phyloP scores from a whole-genome alignment of 2,329 filamentous ascomycete genomes.

The Xylariaceae sp. region DNA sequence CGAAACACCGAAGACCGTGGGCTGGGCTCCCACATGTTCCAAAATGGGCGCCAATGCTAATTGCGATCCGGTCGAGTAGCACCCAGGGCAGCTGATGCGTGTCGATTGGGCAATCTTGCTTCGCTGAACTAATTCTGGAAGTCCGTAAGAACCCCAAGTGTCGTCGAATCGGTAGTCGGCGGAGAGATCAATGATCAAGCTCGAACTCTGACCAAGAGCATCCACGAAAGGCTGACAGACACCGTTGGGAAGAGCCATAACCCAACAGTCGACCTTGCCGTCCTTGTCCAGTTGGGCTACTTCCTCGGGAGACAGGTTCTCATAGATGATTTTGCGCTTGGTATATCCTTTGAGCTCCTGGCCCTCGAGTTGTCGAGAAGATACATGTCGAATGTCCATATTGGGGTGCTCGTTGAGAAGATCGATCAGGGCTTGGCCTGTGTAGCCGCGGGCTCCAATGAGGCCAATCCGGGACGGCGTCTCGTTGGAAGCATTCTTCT shows the following conservation, averaged over 20 bases:
- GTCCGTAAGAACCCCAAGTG: constrained; percentile 86
- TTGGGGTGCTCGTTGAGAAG: constrained; percentile 87
- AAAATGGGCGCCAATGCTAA: constrained; percentile 85
- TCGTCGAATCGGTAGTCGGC: constrained; percentile 92
- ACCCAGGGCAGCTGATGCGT: constrained; percentile 90
- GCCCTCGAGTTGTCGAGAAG: constrained; percentile 88
- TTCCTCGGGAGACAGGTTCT: constrained; percentile 87
- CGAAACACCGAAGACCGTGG: constrained; percentile 87
- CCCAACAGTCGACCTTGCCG: constrained; percentile 91
- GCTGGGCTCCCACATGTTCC: constrained; percentile 75
- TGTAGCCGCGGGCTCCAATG: constrained; percentile 68
- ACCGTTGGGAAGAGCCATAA: constrained; percentile 95
- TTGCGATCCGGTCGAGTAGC: constrained; percentile 93
- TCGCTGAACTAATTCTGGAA: constrained; percentile 83
- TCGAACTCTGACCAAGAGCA: constrained; percentile 63
- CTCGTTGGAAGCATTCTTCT: constrained; percentile 29
- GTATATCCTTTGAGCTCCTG: constrained; percentile 87
- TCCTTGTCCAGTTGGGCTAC: constrained; percentile 82
- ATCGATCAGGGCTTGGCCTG: constrained; percentile 86
- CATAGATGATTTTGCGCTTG: constrained; percentile 91
- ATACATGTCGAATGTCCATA: constrained; percentile 90
- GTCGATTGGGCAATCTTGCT: constrained; percentile 77
- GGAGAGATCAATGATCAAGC: constrained; percentile 90
- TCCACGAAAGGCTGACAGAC: constrained; percentile 95
- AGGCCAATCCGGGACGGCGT: constrained; percentile 22